A percentile compares a stretch with the other conserved stretches of the same genome.
phyloP scores from a whole-genome alignment of 2,329 filamentous ascomycete species.

The Botrytis tulipae region DNA sequence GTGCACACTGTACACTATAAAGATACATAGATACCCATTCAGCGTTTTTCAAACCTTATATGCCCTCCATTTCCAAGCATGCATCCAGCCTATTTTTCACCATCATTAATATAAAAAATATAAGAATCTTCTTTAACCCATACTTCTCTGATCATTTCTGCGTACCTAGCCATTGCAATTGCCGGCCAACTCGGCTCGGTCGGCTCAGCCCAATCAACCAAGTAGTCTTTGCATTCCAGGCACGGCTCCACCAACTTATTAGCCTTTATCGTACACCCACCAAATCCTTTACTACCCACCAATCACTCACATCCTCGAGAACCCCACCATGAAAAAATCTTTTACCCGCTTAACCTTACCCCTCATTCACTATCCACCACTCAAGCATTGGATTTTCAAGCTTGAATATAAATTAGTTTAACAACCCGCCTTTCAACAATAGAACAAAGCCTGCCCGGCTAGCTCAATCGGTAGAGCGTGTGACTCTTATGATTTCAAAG shows the following conservation, averaged over 20 bases:
- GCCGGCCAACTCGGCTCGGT: neutral
- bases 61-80: neutral
- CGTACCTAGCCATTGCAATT: neutral
- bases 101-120: neutral
- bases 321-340: neutral
- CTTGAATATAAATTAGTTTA: neutral
- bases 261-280: too few species aligned
- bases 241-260: neutral
- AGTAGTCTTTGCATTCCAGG: neutral
- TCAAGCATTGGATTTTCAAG: neutral
- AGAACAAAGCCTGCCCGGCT: conserved; percentile 26
- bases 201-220: neutral
- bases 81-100: neutral
- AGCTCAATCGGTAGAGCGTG: conserved; percentile 40
- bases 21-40: conserved; percentile 8
- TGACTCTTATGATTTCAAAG: conserved; percentile 32
- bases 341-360: neutral
- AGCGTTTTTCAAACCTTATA: neutral
- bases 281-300: neutral
- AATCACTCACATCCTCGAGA: neutral
- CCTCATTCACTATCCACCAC: neutral
- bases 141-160: neutral
- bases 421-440: neutral
- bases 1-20: neutral
- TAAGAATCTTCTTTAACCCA: neutral